phyloP scores from a whole-genome alignment of 176 grass and related monocot species.

The Cymbopogon citratus region DNA sequence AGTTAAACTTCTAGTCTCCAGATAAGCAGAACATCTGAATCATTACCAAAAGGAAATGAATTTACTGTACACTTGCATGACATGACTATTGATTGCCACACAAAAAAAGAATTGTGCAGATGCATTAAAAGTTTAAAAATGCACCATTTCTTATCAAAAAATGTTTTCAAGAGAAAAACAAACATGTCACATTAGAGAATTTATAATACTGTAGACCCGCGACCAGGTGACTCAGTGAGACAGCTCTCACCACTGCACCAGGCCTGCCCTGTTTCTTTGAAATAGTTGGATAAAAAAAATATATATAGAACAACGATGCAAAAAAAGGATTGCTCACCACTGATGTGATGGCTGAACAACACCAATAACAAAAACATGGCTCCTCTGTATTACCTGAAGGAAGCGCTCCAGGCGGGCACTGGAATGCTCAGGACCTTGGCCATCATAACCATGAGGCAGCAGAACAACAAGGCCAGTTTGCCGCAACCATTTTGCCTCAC shows the following conservation, averaged over 20 bases:
- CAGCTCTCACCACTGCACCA: not conserved
- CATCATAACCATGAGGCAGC: constrained; percentile 92
- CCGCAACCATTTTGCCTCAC: constrained; percentile 93
- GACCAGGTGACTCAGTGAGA: not conserved
- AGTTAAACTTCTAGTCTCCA: too few species aligned
- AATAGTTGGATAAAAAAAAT: not conserved
- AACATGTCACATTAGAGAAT: not conserved
- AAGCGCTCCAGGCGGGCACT: constrained; percentile 85
- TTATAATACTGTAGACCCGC: not conserved
- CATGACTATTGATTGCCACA: not conserved
- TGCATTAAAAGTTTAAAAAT: not conserved
- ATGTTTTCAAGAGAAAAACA: not conserved
- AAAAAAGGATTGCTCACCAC: not conserved
- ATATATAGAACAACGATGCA: not conserved
- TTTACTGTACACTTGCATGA: too few species aligned
- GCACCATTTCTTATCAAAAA: not conserved
- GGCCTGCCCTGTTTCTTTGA: not conserved
- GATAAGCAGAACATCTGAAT: too few species aligned
- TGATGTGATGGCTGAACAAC: not conserved
- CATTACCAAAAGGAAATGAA: too few species aligned
- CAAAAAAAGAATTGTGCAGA: not conserved
- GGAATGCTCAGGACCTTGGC: constrained; percentile 94
- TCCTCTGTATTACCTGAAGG: constrained; percentile 57
- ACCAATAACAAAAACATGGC: not conserved
- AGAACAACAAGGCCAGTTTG: too few species aligned